A percentile compares a stretch with the other conserved stretches of the same genome.
Conservation (phyloP, 2,329 filamentous ascomycete genomes). For the Chalaropsis thielavioides region DNA sequence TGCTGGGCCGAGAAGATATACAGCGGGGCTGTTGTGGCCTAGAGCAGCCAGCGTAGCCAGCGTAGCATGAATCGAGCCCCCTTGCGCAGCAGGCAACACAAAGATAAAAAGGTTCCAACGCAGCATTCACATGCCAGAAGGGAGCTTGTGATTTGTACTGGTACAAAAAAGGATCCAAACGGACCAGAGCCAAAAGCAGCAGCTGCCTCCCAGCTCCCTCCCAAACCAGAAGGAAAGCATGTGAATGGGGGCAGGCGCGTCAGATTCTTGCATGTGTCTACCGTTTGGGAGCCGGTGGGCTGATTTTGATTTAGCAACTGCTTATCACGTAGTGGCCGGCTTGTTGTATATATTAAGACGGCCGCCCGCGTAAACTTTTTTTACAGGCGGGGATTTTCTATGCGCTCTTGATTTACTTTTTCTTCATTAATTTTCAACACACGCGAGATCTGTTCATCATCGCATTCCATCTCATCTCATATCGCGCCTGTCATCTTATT, state of each 20-base stretch:
- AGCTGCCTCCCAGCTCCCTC: background rate
- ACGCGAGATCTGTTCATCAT: background rate
- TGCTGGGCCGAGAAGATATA: background rate
- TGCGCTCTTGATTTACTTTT: background rate
- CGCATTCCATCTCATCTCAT: background rate
- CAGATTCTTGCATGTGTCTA: slow-evolving; percentile 9
- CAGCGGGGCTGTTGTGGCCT: background rate
- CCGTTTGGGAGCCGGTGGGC: background rate
- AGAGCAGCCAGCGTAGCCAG: background rate
- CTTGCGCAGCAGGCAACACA: background rate
- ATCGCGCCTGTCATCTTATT: background rate
- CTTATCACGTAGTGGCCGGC: background rate
- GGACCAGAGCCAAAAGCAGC: background rate
- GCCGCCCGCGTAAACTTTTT: background rate
- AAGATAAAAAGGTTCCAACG: background rate
- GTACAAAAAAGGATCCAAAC: background rate
- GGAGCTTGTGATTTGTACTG: background rate
- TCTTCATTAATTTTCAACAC: background rate
- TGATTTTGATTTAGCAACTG: background rate
- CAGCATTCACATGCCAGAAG: background rate
- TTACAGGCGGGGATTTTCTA: no score
- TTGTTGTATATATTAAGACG: background rate
- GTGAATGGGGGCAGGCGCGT: slow-evolving; percentile 1
- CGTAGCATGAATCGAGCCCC: background rate
- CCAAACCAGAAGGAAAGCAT: background rate